These are phyloP conservation scores for Populus alba DNA, from an alignment of 345 rosid genomes.

Conservation along the genomic window DNA sequence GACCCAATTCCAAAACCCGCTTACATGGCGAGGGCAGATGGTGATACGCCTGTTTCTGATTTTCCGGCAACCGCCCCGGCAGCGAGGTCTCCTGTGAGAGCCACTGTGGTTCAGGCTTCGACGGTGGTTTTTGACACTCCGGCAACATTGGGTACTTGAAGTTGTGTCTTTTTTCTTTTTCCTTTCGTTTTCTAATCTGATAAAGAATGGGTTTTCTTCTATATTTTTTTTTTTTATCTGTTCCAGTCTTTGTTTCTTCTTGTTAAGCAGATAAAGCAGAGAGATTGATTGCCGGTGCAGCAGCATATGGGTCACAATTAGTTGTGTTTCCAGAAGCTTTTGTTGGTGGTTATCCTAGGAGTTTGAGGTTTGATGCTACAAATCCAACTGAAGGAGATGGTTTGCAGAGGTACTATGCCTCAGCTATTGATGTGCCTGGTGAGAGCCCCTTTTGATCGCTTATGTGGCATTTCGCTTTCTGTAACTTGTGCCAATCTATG, in stretches of 20 bases:
- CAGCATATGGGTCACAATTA: constrained; percentile 22
- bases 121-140: constrained; percentile 24
- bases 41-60: background rate
- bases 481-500: background rate
- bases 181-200: too few relatives aligned
- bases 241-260: background rate
- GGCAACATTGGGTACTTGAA: constrained; percentile 19
- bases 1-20: background rate
- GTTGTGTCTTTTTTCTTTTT: background rate
- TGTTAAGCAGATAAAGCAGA: constrained; percentile 25
- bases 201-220: background rate
- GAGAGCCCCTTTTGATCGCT: background rate
- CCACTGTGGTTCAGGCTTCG: constrained; percentile 25
- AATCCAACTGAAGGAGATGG: background rate
- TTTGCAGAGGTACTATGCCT: constrained; percentile 9
- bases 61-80: background rate
- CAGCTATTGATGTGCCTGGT: constrained; percentile 30
- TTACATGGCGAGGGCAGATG: constrained; percentile 1
- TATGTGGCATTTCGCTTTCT: background rate
- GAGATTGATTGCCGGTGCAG: constrained; percentile 15
- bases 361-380: background rate
- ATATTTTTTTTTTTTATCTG: background rate
- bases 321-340: constrained; percentile 32
- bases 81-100: background rate
- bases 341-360: constrained; percentile 21